Evolutionary conservation across 176 grass and related monocot species (phyloP), one percentile per base, ranked within the genome.

Genomic region (Aegilops longissima): DNA sequence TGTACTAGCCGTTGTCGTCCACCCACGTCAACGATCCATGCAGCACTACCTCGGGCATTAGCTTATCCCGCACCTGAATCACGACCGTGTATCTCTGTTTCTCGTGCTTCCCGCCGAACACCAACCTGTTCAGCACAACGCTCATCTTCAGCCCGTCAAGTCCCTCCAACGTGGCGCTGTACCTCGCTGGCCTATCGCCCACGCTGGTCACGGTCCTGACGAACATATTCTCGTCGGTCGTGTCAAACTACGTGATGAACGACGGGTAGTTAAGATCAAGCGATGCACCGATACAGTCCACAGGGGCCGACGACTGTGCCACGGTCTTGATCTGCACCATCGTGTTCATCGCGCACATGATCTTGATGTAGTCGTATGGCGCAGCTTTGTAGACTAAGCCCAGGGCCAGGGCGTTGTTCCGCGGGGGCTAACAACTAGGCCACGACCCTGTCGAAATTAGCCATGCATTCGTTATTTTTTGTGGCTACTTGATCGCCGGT

Each of bases 191-290:
- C 27, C 86, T 79, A 79, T 81, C 85, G 11, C 85, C 93, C 8
- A 96, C 88, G 47, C 90, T 98, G 12, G 88, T 96, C 29, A 91
- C 86, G n/a, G 25, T 83, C 85, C 93, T 88, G 1, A 51, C 74
- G 42, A 96, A 98, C 76, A 25, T 87, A 78, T 51, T 85, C 52
- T 69, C 78, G 2, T 24, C 38, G 3, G 36, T 56, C 5, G 76
- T 40, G 20, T 83, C 38, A 73, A 90, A 95, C 30, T 89, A 95
- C 3, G 86, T 80, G 63, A 98, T 98, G 76, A 98, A 93, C 0
- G 93, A 98, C 0, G 93, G 89, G 31, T 98, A 98, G 85, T 98
- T 98, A 67, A 95, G 93, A 76, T 98, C 95, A 8, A 87, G 59
- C 1, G 91, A 87, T 3, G 93, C 91, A 25, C 83, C 78, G 23